Base-by-base conservation (phyloP, 306 rosid species). In the Sindora glabra region DNA sequence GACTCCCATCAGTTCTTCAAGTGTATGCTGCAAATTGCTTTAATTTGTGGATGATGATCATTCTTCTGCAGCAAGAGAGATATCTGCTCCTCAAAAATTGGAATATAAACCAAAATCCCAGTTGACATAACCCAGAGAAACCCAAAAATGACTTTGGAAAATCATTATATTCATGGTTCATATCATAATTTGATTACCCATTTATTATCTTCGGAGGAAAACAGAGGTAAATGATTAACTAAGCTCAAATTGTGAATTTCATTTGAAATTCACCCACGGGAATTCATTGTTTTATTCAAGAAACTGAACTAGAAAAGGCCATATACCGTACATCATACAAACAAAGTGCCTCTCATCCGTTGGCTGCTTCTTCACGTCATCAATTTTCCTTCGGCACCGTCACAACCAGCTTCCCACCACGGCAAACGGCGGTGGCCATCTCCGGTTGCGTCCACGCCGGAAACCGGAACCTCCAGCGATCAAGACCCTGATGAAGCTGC, bases 301-400 rank as follows among this genome's bases (percentile, higher is more conserved):
- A 34, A 34, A 34, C 8, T 1, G 2, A 34, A 9, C 1, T 12
- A 10, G 13, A 2, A 34, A 4, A 34, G 40, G n/a, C 40, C 40
- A 34, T 4, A 9, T 10, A n/a, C 40, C n/a, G n/a, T 10, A 34
- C 12, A 34, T 4, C 11, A 34, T 10, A 34, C n/a, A 34, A 34
- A 8, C 49, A n/a, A n/a, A n/a, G 41, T 23, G 25, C 12, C 40
- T 34, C 40, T 34, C 40, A 10, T 34, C 11, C 11, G 9, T 34
- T 8, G 13, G 40, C 12, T 34, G 3, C 11, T 34, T 34, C 40
- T 4, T 7, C 40, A 0, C 10, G 10, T 2, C 6, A 45, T 71
- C 56, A 71, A 41, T 71, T 67, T 48, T 25, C 67, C 40, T 79
- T 83, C 0, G 89, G 89, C 50, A 83, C 85, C n/a, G 77, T 83